phyloP scores from a whole-genome alignment of 1,139 yeast species.

The Suhomyces guaymorum region DNA sequence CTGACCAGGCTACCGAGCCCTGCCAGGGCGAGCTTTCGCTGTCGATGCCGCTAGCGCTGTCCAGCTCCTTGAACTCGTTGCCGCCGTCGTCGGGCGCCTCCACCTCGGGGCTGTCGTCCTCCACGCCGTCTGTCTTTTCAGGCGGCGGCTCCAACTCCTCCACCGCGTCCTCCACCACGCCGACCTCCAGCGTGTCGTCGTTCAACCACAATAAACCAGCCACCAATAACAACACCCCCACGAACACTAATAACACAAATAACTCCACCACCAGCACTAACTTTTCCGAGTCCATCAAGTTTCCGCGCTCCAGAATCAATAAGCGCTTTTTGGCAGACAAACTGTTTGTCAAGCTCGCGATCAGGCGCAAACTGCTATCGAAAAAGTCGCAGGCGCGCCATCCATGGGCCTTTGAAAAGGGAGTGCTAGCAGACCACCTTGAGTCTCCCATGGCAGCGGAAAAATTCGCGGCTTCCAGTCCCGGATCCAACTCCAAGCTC shows the following conservation, averaged over 20 bases:
- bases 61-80: too few species aligned
- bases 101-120: neutral
- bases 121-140: conserved; percentile 1
- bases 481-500: conserved; percentile 28
- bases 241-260: too few species aligned
- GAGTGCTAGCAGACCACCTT: neutral
- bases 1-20: conserved; percentile 5
- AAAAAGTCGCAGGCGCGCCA: conserved; percentile 17
- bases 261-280: too few species aligned
- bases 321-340: conserved; percentile 23
- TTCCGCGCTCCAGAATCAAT: conserved; percentile 28
- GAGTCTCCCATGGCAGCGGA: neutral
- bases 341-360: conserved; percentile 40
- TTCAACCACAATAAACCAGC: neutral
- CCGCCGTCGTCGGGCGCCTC: neutral
- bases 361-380: conserved; percentile 36
- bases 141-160: neutral
- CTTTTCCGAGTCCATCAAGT: too few species aligned
- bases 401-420: conserved; percentile 1
- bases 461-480: neutral
- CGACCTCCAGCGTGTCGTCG: neutral
- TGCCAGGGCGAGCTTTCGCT: too few species aligned
- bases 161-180: neutral
- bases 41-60: too few species aligned
- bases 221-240: neutral